Conservation (phyloP, 352 stramenopile genomes). For the Pythium brassicae region DNA sequence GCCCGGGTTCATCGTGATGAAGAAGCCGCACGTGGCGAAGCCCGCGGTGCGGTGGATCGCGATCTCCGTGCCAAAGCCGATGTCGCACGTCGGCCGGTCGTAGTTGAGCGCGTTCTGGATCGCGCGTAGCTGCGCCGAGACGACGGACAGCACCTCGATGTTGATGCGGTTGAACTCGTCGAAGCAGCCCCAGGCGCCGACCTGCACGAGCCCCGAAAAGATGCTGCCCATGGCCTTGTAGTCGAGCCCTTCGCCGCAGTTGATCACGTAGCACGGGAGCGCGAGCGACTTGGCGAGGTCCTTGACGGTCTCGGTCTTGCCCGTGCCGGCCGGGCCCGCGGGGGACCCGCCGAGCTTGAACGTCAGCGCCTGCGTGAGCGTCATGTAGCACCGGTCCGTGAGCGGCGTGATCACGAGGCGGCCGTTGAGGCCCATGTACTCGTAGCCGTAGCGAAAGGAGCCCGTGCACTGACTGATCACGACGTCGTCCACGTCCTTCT, state of each 20-base stretch:
- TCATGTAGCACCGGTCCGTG: slow-evolving; percentile 94
- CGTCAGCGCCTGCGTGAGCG: slow-evolving; percentile 88
- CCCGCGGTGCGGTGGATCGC: slow-evolving; percentile 88
- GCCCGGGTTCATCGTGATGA: slow-evolving; percentile 95
- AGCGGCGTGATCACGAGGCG: slow-evolving; percentile 91
- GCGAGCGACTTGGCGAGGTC: slow-evolving; percentile 91
- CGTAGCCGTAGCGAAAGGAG: slow-evolving; percentile 91
- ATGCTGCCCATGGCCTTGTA: slow-evolving; percentile 92
- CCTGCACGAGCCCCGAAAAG: slow-evolving; percentile 87
- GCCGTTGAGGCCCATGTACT: slow-evolving; percentile 93
- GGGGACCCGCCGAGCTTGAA: slow-evolving; percentile 91
- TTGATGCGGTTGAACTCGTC: slow-evolving; percentile 89
- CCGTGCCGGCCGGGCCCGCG: slow-evolving; percentile 86
- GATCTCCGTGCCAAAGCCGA: slow-evolving; percentile 90
- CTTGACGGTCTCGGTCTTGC: slow-evolving; percentile 93
- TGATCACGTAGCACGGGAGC: slow-evolving; percentile 91
- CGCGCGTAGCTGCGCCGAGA: slow-evolving; percentile 84
- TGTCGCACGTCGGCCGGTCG: slow-evolving; percentile 88
- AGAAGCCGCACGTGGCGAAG: slow-evolving; percentile 93
- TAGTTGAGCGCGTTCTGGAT: slow-evolving; percentile 94
- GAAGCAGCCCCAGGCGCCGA: slow-evolving; percentile 84
- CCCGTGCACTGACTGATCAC: slow-evolving; percentile 91
- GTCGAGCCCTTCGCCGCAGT: slow-evolving; percentile 89
- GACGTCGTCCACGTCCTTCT: slow-evolving; percentile 87
- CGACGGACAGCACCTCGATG: slow-evolving; percentile 83